phyloP scores from a whole-genome alignment of 2,329 filamentous ascomycete genomes.

The Fusarium pseudoanthophilum region DNA sequence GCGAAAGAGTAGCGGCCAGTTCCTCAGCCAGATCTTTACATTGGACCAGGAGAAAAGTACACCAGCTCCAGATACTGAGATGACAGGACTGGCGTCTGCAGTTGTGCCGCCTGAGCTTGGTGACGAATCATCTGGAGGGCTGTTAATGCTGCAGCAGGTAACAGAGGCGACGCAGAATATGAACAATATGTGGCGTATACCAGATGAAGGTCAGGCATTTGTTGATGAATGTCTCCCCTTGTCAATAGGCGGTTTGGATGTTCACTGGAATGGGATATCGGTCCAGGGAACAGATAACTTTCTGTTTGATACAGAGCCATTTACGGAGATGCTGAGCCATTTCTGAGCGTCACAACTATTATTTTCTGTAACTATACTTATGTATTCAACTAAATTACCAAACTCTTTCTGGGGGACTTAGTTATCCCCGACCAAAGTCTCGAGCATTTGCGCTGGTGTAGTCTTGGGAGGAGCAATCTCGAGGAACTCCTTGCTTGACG shows the following conservation, averaged over 20 bases:
- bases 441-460: neutral
- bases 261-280: neutral
- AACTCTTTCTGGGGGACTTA: no score
- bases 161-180: neutral
- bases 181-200: neutral
- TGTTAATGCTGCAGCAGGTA: neutral
- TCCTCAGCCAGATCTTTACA: neutral
- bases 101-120: neutral
- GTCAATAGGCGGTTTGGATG: neutral
- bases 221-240: neutral
- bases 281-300: slow-evolving; percentile 1
- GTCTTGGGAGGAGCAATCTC: neutral
- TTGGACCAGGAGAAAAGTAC: neutral
- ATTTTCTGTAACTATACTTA: fast-evolving
- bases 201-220: neutral
- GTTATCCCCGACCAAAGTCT: neutral
- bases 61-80: fast-evolving
- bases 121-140: neutral
- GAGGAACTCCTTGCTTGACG: neutral
- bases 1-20: neutral
- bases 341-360: neutral
- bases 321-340: neutral
- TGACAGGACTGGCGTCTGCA: fast-evolving
- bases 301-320: slow-evolving; percentile 9
- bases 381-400: no score